Evolutionary conservation across 805 yeast genomes (phyloP), one percentile per base, ranked within the genome.

Genomic region (Starmerella roubikii): DNA sequence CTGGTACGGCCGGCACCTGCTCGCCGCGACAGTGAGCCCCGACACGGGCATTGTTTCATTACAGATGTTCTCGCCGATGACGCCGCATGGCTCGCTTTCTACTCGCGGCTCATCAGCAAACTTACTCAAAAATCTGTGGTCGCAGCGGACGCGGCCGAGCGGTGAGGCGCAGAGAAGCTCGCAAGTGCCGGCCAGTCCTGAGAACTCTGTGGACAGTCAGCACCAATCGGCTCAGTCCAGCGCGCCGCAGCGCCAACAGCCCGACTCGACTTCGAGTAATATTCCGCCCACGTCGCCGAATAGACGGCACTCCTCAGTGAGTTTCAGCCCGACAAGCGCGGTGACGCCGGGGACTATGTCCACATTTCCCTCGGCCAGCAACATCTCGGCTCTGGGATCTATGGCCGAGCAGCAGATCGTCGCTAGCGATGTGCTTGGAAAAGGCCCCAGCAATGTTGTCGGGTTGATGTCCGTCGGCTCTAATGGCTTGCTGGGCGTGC

Each of bases 1-100:
- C n/a, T 62, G 66, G 68, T 56, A 54, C 39, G 59, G 59, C 11
- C 54, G 59, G 23, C 35, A 39, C 15, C 51, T 56, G 21, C 37
- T 64, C 12, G 52, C 66, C 22, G 58, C 57, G 1, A 54, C 56
- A 1, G 58, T 55, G 3, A 40, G 45, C 24, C 53, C 55, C 20
- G 55, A 56, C 12, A 53, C 50, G 3, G 45, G 43, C 15, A 38
- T 39, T 3, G 42, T 49, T 15, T 46, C 62, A 47, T 42, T 64
- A 6, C 53, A 60, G 15, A 49, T 62, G 34, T 65, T 54, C 38
- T 59, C 64, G 1, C 55, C 67, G 1, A 65, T 44, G 9, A 9
- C 28, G 8, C n/a, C n/a, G n/a, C n/a, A n/a, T n/a, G 35, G 35
- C 31, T 4, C 19, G 12, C 16, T 5, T 17, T 9, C 21, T 15